Evolutionary conservation across 1,284 basidiomycete genomes (phyloP).

Genomic region (Mycena citricolor): DNA sequence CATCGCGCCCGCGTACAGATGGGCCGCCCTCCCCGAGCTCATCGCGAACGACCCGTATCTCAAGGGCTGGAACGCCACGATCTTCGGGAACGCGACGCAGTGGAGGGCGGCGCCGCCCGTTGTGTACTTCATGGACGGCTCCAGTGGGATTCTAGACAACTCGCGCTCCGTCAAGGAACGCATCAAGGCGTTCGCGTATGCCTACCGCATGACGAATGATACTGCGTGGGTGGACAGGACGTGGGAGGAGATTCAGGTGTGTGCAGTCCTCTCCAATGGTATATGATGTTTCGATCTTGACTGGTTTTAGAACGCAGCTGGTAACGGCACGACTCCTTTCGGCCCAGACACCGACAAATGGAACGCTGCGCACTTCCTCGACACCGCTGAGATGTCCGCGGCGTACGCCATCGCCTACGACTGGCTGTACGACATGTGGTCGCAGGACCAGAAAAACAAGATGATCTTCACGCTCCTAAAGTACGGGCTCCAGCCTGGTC

Average conservation of each 20-base stretch:
- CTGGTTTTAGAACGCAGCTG: conserved; percentile 71
- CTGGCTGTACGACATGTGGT: conserved; percentile 91
- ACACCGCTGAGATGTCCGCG: conserved; percentile 85
- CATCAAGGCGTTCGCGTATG: conserved; percentile 93
- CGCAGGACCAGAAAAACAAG: conserved; percentile 63
- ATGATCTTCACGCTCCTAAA: conserved; percentile 78
- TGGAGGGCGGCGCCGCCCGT: conserved; percentile 67
- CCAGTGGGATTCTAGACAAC: conserved; percentile 91
- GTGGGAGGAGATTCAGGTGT: conserved; percentile 80
- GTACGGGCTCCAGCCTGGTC: conserved; percentile 74
- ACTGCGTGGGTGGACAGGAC: conserved; percentile 85
- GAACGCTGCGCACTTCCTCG: conserved; percentile 93
- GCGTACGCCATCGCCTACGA: conserved; percentile 94
- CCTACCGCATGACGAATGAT: conserved; percentile 87
- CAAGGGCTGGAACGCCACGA: conserved; percentile 86
- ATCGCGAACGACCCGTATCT: conserved; percentile 88
- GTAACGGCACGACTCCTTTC: conserved; percentile 60
- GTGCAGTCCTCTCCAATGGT: conserved; percentile 26
- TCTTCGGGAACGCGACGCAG: conserved; percentile 84
- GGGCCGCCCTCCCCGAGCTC: conserved; percentile 80
- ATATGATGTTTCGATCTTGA: conserved; percentile 1
- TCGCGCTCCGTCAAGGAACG: conserved; percentile 88
- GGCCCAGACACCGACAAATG: conserved; percentile 63
- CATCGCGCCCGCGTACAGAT: conserved; percentile 90
- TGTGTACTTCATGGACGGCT: conserved; percentile 76